Evolutionary conservation across 192 early-diverging fungal species (phyloP), one percentile per base, ranked within the genome.

Genomic region (Dimargaris cristalligena): DNA sequence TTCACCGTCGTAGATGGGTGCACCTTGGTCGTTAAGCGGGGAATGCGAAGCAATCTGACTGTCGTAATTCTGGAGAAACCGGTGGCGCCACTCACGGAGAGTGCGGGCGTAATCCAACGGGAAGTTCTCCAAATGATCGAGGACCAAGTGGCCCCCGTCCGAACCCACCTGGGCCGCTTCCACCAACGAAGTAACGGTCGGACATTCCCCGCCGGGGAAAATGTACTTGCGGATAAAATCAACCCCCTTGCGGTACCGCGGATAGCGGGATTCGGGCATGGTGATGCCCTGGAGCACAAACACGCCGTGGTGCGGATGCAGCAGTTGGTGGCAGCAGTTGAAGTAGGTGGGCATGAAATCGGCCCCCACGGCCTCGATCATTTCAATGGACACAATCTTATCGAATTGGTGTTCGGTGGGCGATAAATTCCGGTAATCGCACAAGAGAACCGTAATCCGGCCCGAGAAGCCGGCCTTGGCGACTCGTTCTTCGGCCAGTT

Each of bases 181-280:
- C 0, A 76, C 65, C 34, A 85, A 59, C 18, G 75, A 62, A 23
- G 83, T 74, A 6, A 85, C 63, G 44, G 75, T 75, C n/a, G 85
- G 85, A 62, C 77, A 80, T 54, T 85, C 81, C 0, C 82, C 82
- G 46, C 85, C 85, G 16, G 85, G 85, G 62, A 87, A 87, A 33
- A 87, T 87, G 67, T 87, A 75, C 68, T 82, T 80, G 54, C 82
- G 74, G 60, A 87, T 87, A 67, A 81, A 82, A 67, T 87, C 84
- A 13, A 74, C 70, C 22, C 68, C 67, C 51, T 63, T 64, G 28
- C 67, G 61, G 62, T 87, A 87, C 34, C 69, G 62, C 51, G 69
- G 69, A 58, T 82, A 82, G 25, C 82, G 68, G 55, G 72, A 67
- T 32, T 87, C 84, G 28, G 81, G 81, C 74, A 87, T 83, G 3